Percentiles rank a stretch among this genome's conserved stretches.
phyloP scores from a whole-genome alignment of 1,139 yeast species.

The Ogataea hybrid region DNA sequence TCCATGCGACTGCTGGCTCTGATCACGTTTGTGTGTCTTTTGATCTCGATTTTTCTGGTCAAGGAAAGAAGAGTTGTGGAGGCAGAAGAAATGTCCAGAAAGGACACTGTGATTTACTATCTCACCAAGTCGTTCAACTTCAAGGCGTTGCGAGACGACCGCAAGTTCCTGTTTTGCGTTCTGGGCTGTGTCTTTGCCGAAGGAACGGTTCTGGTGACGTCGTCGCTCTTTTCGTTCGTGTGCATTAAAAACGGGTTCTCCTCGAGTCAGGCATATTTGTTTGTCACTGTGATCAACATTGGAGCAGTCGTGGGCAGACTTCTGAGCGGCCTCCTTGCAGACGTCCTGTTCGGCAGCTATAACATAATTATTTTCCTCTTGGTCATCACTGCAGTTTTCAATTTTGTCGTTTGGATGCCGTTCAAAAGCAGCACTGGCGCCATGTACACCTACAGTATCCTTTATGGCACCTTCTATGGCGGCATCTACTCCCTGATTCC shows the following conservation, averaged over 20 bases:
- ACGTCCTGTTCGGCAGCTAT: slow-evolving; percentile 45
- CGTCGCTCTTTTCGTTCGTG: slow-evolving; percentile 52
- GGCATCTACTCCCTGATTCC: slow-evolving; percentile 48
- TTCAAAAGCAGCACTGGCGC: slow-evolving; percentile 30
- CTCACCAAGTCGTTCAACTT: slow-evolving; percentile 36
- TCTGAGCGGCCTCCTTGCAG: slow-evolving; percentile 48
- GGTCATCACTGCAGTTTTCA: slow-evolving; percentile 39
- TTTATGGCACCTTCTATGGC: slow-evolving; percentile 55
- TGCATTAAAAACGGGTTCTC: slow-evolving; percentile 44
- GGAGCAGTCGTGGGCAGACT: slow-evolving; percentile 49
- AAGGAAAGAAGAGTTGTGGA: slow-evolving; percentile 38
- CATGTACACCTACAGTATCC: slow-evolving; percentile 44
- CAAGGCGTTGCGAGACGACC: slow-evolving; percentile 40
- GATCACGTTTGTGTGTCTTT: slow-evolving; percentile 43
- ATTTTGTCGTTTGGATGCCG: slow-evolving; percentile 39
- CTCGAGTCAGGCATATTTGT: slow-evolving; percentile 40
- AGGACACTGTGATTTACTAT: slow-evolving; percentile 5
- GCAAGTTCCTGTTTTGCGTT: slow-evolving; percentile 41
- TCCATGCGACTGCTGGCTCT: slow-evolving; percentile 56
- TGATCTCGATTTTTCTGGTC: slow-evolving; percentile 40
- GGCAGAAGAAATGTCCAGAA: slow-evolving; percentile 1
- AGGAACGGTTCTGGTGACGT: slow-evolving; percentile 46
- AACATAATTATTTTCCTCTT: slow-evolving; percentile 49
- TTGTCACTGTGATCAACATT: slow-evolving; percentile 43
- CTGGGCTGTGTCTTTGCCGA: slow-evolving; percentile 47